A percentile compares a stretch with the other conserved stretches of the same genome.
phyloP scores from a whole-genome alignment of 225 moss, liverwort and hornwort species.

The Thuidium tamariscinum region DNA sequence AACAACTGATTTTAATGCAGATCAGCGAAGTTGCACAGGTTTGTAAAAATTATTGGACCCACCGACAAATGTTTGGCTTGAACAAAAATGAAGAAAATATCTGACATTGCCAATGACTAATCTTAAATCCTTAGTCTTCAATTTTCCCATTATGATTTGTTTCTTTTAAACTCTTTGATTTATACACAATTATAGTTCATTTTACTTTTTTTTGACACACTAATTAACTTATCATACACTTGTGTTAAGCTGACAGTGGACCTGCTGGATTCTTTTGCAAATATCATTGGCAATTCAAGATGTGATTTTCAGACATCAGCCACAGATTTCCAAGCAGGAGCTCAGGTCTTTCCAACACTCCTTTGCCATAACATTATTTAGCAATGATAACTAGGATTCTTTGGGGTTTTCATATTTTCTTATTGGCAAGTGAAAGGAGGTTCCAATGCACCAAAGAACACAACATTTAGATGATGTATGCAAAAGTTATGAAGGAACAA shows the following conservation, averaged over 20 bases:
- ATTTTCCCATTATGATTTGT: neutral
- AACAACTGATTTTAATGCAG: neutral
- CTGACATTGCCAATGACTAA: neutral
- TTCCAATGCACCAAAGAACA: neutral
- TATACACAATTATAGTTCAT: too few species aligned
- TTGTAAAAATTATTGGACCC: neutral
- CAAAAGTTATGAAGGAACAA: neutral
- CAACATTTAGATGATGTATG: rapidly evolving
- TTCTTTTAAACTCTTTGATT: neutral
- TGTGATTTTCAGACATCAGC: conserved; percentile 16
- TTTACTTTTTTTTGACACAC: neutral
- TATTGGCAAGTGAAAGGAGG: neutral
- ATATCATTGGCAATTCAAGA: neutral
- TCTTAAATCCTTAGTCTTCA: neutral
- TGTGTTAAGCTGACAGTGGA: neutral
- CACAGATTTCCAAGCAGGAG: neutral
- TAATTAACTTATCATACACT: neutral
- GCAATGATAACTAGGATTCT: too few species aligned
- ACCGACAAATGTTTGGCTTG: neutral
- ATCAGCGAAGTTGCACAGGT: conserved; percentile 2
- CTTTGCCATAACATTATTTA: neutral
- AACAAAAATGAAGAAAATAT: neutral
- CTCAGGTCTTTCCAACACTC: neutral
- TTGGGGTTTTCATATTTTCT: neutral
- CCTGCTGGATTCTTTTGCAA: conserved; percentile 6